These are phyloP conservation scores for Anacardium occidentale DNA, from an alignment of 345 rosid genomes.

Conservation along the genomic window DNA sequence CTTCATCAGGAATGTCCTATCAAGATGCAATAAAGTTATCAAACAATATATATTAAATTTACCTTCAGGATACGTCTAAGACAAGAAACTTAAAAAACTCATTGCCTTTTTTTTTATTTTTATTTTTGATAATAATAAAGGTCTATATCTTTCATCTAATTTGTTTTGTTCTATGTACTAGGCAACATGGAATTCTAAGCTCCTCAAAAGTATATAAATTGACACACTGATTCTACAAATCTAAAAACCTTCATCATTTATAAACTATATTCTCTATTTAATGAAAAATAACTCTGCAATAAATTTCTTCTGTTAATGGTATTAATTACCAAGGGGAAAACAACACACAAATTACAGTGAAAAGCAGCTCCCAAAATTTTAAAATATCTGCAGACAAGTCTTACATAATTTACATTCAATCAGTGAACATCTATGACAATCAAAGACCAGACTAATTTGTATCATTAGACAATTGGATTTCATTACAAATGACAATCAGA, in stretches of 20 bases:
- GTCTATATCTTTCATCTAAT: background rate
- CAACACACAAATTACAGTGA: background rate
- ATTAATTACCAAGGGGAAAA: background rate
- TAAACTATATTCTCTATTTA: background rate
- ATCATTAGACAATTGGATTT: background rate
- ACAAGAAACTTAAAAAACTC: background rate
- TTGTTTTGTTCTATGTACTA: background rate
- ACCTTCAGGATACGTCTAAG: background rate
- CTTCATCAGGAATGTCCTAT: constrained; percentile 75
- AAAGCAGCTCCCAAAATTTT: background rate
- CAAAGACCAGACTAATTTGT: background rate
- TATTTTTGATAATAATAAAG: background rate
- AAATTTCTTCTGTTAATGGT: background rate
- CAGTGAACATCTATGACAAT: background rate
- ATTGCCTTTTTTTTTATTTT: background rate
- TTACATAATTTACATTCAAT: background rate
- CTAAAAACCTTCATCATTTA: background rate
- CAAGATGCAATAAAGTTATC: constrained; percentile 16
- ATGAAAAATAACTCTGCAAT: background rate
- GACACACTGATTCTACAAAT: background rate
- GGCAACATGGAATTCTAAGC: background rate
- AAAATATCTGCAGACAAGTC: background rate
- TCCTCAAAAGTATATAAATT: background rate
- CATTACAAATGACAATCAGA: background rate
- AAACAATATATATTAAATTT: constrained; percentile 15